Evolutionary conservation across 805 yeast genomes (phyloP), one percentile per base, ranked within the genome.

Genomic region (Starmerella stellata): DNA sequence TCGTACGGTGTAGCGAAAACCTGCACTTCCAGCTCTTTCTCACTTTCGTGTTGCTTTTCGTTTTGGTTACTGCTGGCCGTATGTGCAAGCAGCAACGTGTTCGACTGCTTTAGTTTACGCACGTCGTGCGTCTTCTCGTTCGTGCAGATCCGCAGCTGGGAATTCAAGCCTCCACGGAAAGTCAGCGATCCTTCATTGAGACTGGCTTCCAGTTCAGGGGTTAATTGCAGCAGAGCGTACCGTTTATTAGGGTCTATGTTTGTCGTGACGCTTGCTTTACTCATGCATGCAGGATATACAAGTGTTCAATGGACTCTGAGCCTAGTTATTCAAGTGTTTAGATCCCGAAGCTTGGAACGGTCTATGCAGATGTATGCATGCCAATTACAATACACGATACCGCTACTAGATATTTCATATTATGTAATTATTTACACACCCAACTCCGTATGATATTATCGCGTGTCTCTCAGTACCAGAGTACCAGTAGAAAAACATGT

Each of bases 81-180:
- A 7, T 7, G 7, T 7, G 23, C 15, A 18, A 83, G 44, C 47
- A 82, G 54, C n/a, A 79, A 74, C 4, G 87, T 69, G 55, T 87
- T 83, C 5, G 95, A 78, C 55, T 87, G 95, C 52, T 81, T 80
- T 24, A 47, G 38, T 4, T 37, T 31, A 4, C 47, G 44, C 21
- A 50, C 24, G 9, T 34, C 8, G 25, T 44, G 46, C 5, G 53
- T 50, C 11, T 40, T 15, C 19, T 37, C 20, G 3, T 28, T 20
- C 1, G 53, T 49, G 39, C 53, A 50, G 11, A 46, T 41, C 11
- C 17, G 33, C 3, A 48, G 44, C 3, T 28, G 17, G 16, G 39
- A 35, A 9, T 39, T 40, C 9, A 27, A 33, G 3, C 28, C 28
- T 29, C 52, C 39, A 14, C 35, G 32, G 16, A 50, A 37, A 5